Percentiles rank a stretch among this genome's conserved stretches.
Conservation (phyloP, 352 stramenopile genomes). For the Peronosclerospora sorghi region DNA sequence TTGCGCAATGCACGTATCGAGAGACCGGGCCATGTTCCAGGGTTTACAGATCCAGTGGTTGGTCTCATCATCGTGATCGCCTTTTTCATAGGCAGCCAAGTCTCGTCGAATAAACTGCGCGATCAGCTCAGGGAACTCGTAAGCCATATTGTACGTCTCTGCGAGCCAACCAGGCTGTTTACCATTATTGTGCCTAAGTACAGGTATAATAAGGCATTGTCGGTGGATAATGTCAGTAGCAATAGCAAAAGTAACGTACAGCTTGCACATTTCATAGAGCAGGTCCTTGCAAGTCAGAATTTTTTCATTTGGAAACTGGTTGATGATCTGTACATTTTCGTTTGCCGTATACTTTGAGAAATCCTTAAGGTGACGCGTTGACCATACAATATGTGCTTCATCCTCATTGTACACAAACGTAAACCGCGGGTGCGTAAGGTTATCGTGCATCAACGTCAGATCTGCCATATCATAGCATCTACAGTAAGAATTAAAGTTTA, state of each 20-base stretch:
- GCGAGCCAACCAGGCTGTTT: conserved; percentile 31
- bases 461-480: conserved; percentile 9
- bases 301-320: conserved; percentile 55
- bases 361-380: conserved; percentile 43
- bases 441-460: conserved; percentile 25
- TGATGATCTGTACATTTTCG: conserved; percentile 37
- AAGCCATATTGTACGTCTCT: conserved; percentile 47
- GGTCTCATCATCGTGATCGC: conserved; percentile 23
- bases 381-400: conserved; percentile 39
- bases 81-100: conserved; percentile 15
- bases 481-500: conserved; percentile 1
- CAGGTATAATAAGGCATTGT: background rate
- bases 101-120: conserved; percentile 33
- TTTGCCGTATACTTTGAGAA: conserved; percentile 33
- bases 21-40: conserved; percentile 50
- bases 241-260: conserved; percentile 16
- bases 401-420: conserved; percentile 28
- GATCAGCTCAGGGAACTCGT: conserved; percentile 41
- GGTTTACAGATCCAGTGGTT: conserved; percentile 58
- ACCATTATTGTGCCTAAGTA: conserved; percentile 26
- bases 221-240: background rate
- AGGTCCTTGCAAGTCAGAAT: conserved; percentile 50
- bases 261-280: conserved; percentile 49
- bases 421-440: conserved; percentile 33
- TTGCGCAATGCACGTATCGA: conserved; percentile 41